A percentile compares a stretch with the other conserved stretches of the same genome.
Evolutionary conservation across 228 moss, liverwort and hornwort species (phyloP).

Genomic region (Sphagnum fallax): DNA sequence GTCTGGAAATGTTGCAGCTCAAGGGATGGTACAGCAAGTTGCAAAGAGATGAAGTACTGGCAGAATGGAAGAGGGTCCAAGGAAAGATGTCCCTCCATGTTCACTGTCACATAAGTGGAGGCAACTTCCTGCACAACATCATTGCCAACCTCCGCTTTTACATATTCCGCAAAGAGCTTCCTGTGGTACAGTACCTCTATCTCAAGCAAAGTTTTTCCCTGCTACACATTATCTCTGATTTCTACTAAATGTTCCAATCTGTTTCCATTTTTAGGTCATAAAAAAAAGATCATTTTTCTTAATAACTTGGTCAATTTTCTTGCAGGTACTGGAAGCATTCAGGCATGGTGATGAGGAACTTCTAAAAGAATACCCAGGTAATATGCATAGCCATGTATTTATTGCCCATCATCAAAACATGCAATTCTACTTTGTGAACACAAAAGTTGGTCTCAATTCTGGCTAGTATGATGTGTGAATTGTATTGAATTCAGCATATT

Average conservation of each 20-base stretch:
- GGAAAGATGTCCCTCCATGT: slow-evolving; percentile 68
- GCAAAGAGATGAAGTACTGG: slow-evolving; percentile 62
- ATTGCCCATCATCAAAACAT: too few species aligned
- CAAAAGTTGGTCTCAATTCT: too few species aligned
- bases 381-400: too few species aligned
- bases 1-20: slow-evolving; percentile 17
- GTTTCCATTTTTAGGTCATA: too few species aligned
- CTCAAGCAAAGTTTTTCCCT: neutral
- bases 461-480: too few species aligned
- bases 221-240: too few species aligned
- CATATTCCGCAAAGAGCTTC: slow-evolving; percentile 59
- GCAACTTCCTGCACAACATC: slow-evolving; percentile 54
- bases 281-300: neutral
- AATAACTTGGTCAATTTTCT: neutral
- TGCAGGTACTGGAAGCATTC: slow-evolving; percentile 55
- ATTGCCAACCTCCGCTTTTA: slow-evolving; percentile 59
- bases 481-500: too few species aligned
- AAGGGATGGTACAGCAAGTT: slow-evolving; percentile 63
- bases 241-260: too few species aligned
- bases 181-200: slow-evolving; percentile 19
- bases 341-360: slow-evolving; percentile 59
- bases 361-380: slow-evolving; percentile 42
- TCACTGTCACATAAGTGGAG: slow-evolving; percentile 65
- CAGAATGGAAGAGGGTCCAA: slow-evolving; percentile 54
- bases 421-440: too few species aligned